Evolutionary conservation across 2,329 filamentous ascomycete genomes (phyloP).

Genomic region (Basipetospora chlamydospora): DNA sequence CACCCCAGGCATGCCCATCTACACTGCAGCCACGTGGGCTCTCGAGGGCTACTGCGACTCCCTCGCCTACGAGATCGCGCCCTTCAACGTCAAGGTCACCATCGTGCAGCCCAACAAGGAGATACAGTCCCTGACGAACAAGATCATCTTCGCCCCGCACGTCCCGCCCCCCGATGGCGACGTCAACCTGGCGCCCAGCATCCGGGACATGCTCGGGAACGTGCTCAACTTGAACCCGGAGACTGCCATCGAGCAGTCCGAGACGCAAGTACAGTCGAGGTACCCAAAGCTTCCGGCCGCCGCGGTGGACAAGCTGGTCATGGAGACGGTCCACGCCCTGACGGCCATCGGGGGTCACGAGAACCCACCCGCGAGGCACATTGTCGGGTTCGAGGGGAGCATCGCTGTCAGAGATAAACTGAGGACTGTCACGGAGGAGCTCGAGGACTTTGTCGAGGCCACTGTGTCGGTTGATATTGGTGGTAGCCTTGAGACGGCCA

Average conservation of each 20-base stretch:
- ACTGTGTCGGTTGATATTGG: constrained; percentile 69
- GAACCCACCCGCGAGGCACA: constrained; percentile 86
- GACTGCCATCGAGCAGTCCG: constrained; percentile 27
- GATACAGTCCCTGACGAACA: constrained; percentile 74
- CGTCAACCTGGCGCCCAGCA: constrained; percentile 56
- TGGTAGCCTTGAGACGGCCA: constrained; percentile 31
- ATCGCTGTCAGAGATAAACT: constrained; percentile 87
- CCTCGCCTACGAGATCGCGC: constrained; percentile 87
- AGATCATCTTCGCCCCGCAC: constrained; percentile 69
- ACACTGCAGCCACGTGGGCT: constrained; percentile 87
- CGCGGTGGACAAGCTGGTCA: constrained; percentile 59
- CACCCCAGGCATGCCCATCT: constrained; percentile 79
- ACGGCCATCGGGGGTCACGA: constrained; percentile 89
- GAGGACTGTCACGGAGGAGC: constrained; percentile 87
- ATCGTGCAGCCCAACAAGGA: constrained; percentile 94
- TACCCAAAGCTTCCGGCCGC: constrained; percentile 59
- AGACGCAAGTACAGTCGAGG: constrained; percentile 39
- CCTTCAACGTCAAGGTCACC: constrained; percentile 92
- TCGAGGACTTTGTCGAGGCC: constrained; percentile 90
- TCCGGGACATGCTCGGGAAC: constrained; percentile 69
- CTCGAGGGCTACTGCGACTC: constrained; percentile 93
- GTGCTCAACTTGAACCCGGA: constrained; percentile 65
- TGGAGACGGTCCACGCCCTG: constrained; percentile 82
- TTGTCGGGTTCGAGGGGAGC: constrained; percentile 81
- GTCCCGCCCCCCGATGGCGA: constrained; percentile 52